These are phyloP conservation scores for Talaromyces sp. DNA, from an alignment of 2,329 filamentous ascomycete genomes.

Conservation along the genomic window DNA sequence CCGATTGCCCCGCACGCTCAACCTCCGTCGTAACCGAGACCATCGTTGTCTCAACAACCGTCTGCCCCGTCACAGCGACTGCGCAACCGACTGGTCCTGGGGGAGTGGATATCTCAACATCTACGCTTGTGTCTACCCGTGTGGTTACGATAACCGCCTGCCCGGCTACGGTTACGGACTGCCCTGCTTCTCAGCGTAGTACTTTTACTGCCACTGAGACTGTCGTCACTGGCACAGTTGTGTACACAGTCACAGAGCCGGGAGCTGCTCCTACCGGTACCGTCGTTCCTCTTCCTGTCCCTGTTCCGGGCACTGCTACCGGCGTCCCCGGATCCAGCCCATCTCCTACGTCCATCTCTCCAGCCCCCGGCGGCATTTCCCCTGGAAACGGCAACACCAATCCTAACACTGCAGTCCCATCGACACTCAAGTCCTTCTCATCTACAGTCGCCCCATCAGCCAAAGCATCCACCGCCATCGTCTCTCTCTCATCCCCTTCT, in stretches of 20 bases:
- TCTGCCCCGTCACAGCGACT: conserved; percentile 12
- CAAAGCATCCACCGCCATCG: not conserved
- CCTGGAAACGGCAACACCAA: not conserved
- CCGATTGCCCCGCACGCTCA: conserved; percentile 9
- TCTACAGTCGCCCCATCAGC: not conserved
- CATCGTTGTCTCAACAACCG: conserved; percentile 7
- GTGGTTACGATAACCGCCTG: conserved; percentile 1
- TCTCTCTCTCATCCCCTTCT: not conserved
- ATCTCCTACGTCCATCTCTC: not conserved
- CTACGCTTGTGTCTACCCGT: conserved; percentile 9
- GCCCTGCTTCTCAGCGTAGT: conserved; percentile 10
- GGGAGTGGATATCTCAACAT: not conserved
- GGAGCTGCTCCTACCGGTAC: not conserved
- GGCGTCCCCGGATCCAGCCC: not conserved
- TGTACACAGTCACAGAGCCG: not conserved
- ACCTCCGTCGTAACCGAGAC: conserved; percentile 14
- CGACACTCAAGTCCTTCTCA: not conserved
- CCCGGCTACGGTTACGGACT: not conserved
- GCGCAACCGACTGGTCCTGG: not conserved
- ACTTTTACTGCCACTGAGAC: conserved; percentile 2
- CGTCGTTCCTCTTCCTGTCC: not conserved
- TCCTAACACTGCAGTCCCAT: not conserved
- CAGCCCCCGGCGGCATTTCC: not conserved
- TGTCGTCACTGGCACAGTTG: not conserved
- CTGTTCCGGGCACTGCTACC: not conserved